Percentiles rank a stretch among this genome's conserved stretches.
Evolutionary conservation across 495 filamentous ascomycete species (phyloP).

Genomic region (Lasiosphaeria ovina): DNA sequence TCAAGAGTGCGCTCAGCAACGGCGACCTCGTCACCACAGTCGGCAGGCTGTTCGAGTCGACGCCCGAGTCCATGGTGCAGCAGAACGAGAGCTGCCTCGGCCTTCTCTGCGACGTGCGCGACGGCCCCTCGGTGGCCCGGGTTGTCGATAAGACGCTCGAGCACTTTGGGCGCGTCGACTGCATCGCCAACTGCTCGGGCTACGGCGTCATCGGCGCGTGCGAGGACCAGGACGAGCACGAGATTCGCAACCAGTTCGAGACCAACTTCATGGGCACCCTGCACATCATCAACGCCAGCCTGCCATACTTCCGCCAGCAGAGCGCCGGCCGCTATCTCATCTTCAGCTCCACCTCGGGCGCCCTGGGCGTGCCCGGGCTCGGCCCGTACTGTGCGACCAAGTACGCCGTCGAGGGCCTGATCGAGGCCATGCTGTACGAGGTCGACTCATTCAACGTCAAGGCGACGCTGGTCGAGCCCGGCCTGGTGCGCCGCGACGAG

Average conservation of each 20-base stretch:
- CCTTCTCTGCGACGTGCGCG: constrained; percentile 84
- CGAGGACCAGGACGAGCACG: constrained; percentile 94
- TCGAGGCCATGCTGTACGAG: constrained; percentile 95
- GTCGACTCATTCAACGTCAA: constrained; percentile 88
- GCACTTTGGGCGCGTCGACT: constrained; percentile 78
- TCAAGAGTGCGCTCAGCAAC: constrained; percentile 73
- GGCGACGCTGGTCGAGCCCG: constrained; percentile 88
- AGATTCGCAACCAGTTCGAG: constrained; percentile 93
- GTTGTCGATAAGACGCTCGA: constrained; percentile 67
- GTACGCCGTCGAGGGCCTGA: constrained; percentile 90
- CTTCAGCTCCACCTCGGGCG: constrained; percentile 86
- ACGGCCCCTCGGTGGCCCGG: constrained; percentile 69
- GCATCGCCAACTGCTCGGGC: constrained; percentile 86
- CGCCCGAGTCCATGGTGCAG: constrained; percentile 65
- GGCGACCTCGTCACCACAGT: constrained; percentile 88
- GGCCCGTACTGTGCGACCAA: constrained; percentile 96
- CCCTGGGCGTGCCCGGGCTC: constrained; percentile 84
- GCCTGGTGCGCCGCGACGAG: constrained; percentile 77
- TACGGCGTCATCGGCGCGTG: constrained; percentile 94
- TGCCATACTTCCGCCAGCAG: constrained; percentile 82
- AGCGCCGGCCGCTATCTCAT: constrained; percentile 81
- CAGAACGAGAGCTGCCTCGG: constrained; percentile 71
- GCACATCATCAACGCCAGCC: constrained; percentile 85
- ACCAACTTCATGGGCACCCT: constrained; percentile 95
- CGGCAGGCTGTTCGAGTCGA: constrained; percentile 80